phyloP scores from a whole-genome alignment of 1,284 basidiomycete genomes.

The Gymnopus androsaceus region DNA sequence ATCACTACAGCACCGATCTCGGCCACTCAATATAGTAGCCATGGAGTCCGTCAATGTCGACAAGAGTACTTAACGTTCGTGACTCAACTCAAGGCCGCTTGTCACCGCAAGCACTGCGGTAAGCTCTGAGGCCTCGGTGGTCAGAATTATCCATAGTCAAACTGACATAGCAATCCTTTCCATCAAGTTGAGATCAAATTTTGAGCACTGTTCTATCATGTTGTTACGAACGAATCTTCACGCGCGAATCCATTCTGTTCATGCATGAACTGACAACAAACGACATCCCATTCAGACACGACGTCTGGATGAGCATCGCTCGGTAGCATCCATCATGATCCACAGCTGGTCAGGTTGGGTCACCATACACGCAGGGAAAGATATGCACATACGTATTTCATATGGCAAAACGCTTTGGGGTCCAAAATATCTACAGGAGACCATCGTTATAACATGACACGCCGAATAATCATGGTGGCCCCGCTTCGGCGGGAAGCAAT shows the following conservation, averaged over 20 bases:
- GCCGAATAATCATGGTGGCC: background rate
- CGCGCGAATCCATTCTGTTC: background rate
- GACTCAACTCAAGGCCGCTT: no score
- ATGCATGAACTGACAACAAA: background rate
- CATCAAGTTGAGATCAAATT: background rate
- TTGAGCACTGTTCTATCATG: background rate
- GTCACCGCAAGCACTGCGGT: no score
- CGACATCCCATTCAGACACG: background rate
- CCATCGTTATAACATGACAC: no score
- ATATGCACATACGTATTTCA: conserved; percentile 4
- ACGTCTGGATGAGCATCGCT: conserved; percentile 4
- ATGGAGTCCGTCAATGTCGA: no score
- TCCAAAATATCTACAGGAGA: background rate
- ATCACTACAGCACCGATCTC: no score
- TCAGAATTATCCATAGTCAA: no score
- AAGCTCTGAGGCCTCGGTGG: no score
- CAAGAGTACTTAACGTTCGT: no score
- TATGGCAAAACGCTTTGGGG: conserved; percentile 1
- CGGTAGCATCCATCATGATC: conserved; percentile 10
- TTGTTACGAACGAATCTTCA: background rate
- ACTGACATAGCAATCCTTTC: background rate
- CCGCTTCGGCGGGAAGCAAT: background rate
- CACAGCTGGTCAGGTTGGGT: conserved; percentile 1
- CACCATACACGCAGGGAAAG: conserved; percentile 4
- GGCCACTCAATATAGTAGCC: no score